Evolutionary conservation across 768 basidiomycete species (phyloP), one percentile per base, ranked within the genome.

Genomic region (Fomitopsis serialis): DNA sequence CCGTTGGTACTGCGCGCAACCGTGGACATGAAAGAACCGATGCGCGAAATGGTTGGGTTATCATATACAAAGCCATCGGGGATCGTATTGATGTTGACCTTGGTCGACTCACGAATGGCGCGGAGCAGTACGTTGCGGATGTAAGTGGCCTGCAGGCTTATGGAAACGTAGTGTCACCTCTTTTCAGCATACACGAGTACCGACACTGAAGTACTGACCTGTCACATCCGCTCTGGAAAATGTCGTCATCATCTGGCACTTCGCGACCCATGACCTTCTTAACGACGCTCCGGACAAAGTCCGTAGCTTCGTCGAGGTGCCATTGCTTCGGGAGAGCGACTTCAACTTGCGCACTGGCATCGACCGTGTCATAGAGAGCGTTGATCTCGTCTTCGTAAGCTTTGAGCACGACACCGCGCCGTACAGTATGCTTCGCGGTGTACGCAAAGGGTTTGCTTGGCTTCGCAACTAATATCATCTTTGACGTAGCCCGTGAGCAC

Each of bases 371-470:
- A 53, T 78, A 78, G 11, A 70, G 40, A 1, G 63, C 65, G 34
- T 74, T 61, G 51, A 78, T 77, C 54, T 79, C 79, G 0, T 60
- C 53, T 8, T 65, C 66, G 55, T 79, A 78, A 0, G 50, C 59
- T 0, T 54, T 42, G 22, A 72, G 49, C 25, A 66, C 56, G 15
- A 56, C 56, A 24, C 63, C 57, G 11, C 70, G 60, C 12, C 66
- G 60, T 3, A 66, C 59, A 7, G 67, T 68, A 19, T 63, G 61
- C 52, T 73, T 73, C 1, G 68, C 59, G 1, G 72, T 70, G 44
- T 65, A 65, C 29, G 57, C 47, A 48, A 73, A 61, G 0, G 72
- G 70, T 50, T 69, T 70, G 12, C 32, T 21, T 2, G 69, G 65
- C 11, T 46, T 46, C 1, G 68, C 59, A 17, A 72, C 63, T 3